Evolutionary conservation across 1,139 yeast genomes (phyloP), one percentile per base, ranked within the genome.

Genomic region (Arxiozyma bovina): DNA sequence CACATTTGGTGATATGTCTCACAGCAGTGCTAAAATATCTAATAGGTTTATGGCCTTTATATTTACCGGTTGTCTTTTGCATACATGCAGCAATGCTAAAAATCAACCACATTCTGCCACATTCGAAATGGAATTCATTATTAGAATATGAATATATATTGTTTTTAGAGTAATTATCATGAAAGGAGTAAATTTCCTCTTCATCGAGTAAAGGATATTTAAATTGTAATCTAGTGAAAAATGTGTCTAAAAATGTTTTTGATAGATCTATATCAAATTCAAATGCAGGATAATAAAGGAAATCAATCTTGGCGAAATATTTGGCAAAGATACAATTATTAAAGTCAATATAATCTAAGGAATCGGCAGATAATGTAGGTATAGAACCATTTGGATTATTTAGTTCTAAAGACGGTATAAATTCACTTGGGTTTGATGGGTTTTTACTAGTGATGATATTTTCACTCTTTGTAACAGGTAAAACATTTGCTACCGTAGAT

Each of bases 11-110:
- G 8, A 79, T 73, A 60, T 79, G 80, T 53, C 83, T 70, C 48
- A 81, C 68, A 1, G 84, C 83, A 7, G 81, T 77, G 11, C 82
- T 74, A 60, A 78, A 77, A 59, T 76, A 76, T 54, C 78, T 66
- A 21, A 72, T 71, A 1, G 82, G 81, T 18, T 74, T 73, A 25
- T 80, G 75, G 3, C 80, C 80, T 54, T 65, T 68, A 59, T 77
- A 77, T 55, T 74, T 74, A 3, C 81, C 81, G 1, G 80, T 75
- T 1, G 80, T 71, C 70, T 73, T 76, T 58, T 75, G 76, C n/a
- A 78, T 61, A 57, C 77, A 71, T 1, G 81, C 75, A 51, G 77
- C 70, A 17, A 78, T 73, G 15, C 79, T 72, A 62, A 73, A 77
- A 4, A 78, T 70, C 55, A 78, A 60, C 75, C 78, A 77, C 76